Percentiles rank a stretch among this genome's conserved stretches.
phyloP scores from a whole-genome alignment of 805 yeast species.

The Candida silvatica region DNA sequence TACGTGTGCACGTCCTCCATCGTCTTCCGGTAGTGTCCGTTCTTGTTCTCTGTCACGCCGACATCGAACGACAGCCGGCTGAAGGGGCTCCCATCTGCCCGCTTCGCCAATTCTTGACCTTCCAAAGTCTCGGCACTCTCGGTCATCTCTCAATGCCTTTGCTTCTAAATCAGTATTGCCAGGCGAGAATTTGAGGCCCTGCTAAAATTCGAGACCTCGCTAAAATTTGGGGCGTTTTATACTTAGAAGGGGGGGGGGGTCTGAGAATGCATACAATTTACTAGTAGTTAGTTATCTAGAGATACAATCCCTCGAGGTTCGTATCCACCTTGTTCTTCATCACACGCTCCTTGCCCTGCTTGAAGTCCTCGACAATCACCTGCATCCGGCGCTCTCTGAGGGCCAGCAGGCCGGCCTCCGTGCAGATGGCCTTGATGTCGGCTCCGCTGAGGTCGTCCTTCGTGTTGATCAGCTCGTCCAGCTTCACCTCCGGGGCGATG shows the following conservation, averaged over 20 bases:
- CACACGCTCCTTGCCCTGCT: slow-evolving; percentile 89
- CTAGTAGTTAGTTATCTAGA: too few species aligned
- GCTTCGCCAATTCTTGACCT: too few species aligned
- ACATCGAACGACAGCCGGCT: slow-evolving; percentile 63
- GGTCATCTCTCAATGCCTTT: too few species aligned
- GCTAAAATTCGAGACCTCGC: background rate
- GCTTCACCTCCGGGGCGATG: slow-evolving; percentile 76
- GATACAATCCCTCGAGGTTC: slow-evolving; percentile 86
- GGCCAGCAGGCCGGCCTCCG: slow-evolving; percentile 95
- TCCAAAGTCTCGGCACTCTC: too few species aligned
- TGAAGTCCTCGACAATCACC: slow-evolving; percentile 90
- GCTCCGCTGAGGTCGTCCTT: slow-evolving; percentile 97
- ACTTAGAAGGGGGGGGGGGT: background rate
- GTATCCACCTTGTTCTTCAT: slow-evolving; percentile 96
- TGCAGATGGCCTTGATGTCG: slow-evolving; percentile 94
- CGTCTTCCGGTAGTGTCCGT: slow-evolving; percentile 67
- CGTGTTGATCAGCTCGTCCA: slow-evolving; percentile 79
- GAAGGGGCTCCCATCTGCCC: slow-evolving; percentile 34
- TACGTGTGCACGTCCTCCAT: slow-evolving; percentile 97
- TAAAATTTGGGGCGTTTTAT: background rate
- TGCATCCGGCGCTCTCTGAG: slow-evolving; percentile 96
- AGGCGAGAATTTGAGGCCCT: background rate
- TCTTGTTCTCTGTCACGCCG: slow-evolving; percentile 89
- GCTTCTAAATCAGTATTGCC: too few species aligned
- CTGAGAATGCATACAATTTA: background rate